Base-by-base conservation (phyloP, 73 alveolate species). In the Paramecium bursaria region DNA sequence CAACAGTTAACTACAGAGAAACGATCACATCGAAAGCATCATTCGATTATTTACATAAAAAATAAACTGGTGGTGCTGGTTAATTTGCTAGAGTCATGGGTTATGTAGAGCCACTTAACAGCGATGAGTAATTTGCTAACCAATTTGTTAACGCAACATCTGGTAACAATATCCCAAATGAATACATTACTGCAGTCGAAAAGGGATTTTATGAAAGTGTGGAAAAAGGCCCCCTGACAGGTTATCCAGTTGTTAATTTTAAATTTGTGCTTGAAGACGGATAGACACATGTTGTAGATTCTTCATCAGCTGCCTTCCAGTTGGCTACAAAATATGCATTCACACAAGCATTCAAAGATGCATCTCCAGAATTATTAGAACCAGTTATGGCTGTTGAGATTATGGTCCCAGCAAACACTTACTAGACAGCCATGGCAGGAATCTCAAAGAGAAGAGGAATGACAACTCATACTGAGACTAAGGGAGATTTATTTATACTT, bases 31-130 rank as follows among this genome's bases (percentile, higher is more conserved):
- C 33, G 74, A 92, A 90, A 87, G 88, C 88, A 15, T 39, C 52
- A 23, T 96, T 91, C 73, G 94, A 96, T 79, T 96, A 92, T 75
- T 76, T 93, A 2, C 99, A 96, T 76, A 96, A 96, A 86, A 92
- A 96, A 48, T 95, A 96, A 87, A 60, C 95, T 49, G 99, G 99
- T 19, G 99, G 99, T 17, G 96, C 98, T 29, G 99, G 99, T 13
- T 93, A 96, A 67, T 96, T 87, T 89, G 99, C 98, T 23, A 95
- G 91, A 85, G 97, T 79, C 54, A 79, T 79, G 14, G 97, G 97
- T 10, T 92, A 90, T 50, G 48, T 92, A 23, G 97, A 92, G 52
- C 97, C 97, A 33, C 46, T 47, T 6, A 52, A 55, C 55, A 85
- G 46, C 23, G 95, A 92, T 47, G 94, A 75, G 3, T 93, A 86